Conservation (phyloP, 2,329 filamentous ascomycete species). For the Pleomassaria siparia region DNA sequence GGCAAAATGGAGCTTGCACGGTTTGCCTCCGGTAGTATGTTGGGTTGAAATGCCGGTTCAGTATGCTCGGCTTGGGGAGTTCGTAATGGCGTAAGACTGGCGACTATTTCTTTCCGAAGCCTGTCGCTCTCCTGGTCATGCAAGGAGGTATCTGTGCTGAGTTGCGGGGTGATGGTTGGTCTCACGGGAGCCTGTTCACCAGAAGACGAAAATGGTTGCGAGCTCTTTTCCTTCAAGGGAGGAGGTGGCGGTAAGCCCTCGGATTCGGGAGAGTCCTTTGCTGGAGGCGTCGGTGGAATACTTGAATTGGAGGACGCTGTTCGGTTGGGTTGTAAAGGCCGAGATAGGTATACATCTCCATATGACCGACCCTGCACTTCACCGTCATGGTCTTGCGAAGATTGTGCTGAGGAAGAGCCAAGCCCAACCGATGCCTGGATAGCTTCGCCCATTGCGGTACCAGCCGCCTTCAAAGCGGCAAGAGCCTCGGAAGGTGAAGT, state of each 20-base stretch:
- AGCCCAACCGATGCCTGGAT: slow-evolving; percentile 45
- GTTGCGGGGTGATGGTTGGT: slow-evolving; percentile 31
- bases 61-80: slow-evolving; percentile 20
- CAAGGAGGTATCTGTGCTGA: slow-evolving; percentile 55
- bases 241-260: slow-evolving; percentile 32
- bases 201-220: slow-evolving; percentile 11
- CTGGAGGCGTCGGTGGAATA: slow-evolving; percentile 49
- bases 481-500: slow-evolving; percentile 37
- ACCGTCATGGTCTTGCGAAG: slow-evolving; percentile 2
- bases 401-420: slow-evolving; percentile 17
- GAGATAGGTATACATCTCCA: slow-evolving; percentile 41
- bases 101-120: slow-evolving; percentile 73
- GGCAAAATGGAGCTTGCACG: slow-evolving; percentile 66
- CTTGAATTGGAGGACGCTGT: slow-evolving; percentile 39
- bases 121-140: slow-evolving; percentile 70
- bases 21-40: slow-evolving; percentile 21
- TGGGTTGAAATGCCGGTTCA: slow-evolving; percentile 28
- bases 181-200: slow-evolving; percentile 19
- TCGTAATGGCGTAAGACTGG: slow-evolving; percentile 56
- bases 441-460: slow-evolving; percentile 51
- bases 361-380: slow-evolving; percentile 10
- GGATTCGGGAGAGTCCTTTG: slow-evolving; percentile 45
- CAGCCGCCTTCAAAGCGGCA: slow-evolving; percentile 49
- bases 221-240: slow-evolving; percentile 45
- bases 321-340: slow-evolving; percentile 43